Evolutionary conservation across 2,329 filamentous ascomycete genomes (phyloP).

Genomic region (Aspergillus ochraceoroseus): DNA sequence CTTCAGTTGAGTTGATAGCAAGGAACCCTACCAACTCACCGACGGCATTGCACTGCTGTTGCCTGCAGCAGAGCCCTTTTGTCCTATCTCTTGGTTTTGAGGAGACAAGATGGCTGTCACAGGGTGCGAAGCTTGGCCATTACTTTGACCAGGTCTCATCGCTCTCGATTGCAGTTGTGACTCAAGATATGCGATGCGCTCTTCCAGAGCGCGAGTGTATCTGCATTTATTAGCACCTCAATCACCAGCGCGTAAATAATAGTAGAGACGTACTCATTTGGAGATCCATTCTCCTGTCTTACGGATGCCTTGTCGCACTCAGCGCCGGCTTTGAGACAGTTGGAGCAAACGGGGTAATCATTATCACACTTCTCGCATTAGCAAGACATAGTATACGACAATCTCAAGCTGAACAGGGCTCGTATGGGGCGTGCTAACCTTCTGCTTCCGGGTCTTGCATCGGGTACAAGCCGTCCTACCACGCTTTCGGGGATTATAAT

Average conservation of each 20-base stretch:
- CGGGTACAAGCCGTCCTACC: conserved; percentile 45
- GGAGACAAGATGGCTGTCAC: conserved; percentile 25
- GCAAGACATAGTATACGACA: neutral
- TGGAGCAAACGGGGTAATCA: conserved; percentile 44
- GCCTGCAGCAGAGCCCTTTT: conserved; percentile 12
- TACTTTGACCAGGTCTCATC: conserved; percentile 14
- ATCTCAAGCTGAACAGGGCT: too few relatives aligned
- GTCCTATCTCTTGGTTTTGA: conserved; percentile 20
- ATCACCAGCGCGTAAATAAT: neutral
- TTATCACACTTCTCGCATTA: conserved; percentile 41
- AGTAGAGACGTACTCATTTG: conserved; percentile 31
- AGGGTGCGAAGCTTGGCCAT: conserved; percentile 17
- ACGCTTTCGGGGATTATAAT: conserved; percentile 44
- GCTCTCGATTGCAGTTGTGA: conserved; percentile 24
- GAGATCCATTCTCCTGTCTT: conserved; percentile 35
- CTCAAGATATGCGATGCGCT: conserved; percentile 44
- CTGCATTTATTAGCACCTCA: conserved; percentile 23
- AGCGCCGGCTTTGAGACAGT: conserved; percentile 42
- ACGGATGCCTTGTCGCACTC: conserved; percentile 44
- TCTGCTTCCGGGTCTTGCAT: conserved; percentile 47
- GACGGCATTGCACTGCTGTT: conserved; percentile 27
- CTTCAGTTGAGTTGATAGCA: conserved; percentile 44
- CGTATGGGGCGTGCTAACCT: too few relatives aligned
- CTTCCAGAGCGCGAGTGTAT: conserved; percentile 44
- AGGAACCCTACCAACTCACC: conserved; percentile 50